A percentile compares a stretch with the other conserved stretches of the same genome.
Conservation (phyloP, 1,284 basidiomycete genomes). For the Malassezia arunalokei region DNA sequence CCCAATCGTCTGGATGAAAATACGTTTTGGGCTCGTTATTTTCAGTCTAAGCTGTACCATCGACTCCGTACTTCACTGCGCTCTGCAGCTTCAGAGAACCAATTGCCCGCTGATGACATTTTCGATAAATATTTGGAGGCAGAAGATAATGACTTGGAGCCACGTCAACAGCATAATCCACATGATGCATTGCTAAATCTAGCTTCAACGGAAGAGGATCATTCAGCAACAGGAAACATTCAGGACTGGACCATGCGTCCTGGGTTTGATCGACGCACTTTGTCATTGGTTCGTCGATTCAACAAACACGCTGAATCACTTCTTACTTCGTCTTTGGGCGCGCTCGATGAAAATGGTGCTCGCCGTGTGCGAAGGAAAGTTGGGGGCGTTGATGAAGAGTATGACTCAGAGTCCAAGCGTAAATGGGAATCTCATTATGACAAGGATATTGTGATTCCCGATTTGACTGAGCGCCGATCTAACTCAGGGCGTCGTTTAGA, state of each 20-base stretch:
- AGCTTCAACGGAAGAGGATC: constrained; percentile 79
- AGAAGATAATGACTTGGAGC: constrained; percentile 81
- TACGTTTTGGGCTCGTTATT: constrained; percentile 93
- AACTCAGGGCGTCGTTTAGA: constrained; percentile 64
- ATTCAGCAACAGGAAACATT: constrained; percentile 75
- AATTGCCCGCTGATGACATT: constrained; percentile 78
- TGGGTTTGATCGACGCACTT: constrained; percentile 68
- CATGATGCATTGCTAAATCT: constrained; percentile 73
- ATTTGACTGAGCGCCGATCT: constrained; percentile 60
- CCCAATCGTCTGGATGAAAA: constrained; percentile 73
- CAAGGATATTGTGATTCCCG: constrained; percentile 69
- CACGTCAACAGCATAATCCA: constrained; percentile 57
- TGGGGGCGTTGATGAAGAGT: constrained; percentile 39
- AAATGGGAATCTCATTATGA: constrained; percentile 47
- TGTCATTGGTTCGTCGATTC: constrained; percentile 90
- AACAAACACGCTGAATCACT: constrained; percentile 90
- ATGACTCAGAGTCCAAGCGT: constrained; percentile 1
- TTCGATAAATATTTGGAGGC: constrained; percentile 90
- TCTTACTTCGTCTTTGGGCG: constrained; percentile 52
- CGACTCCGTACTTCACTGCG: constrained; percentile 83
- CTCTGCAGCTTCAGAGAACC: constrained; percentile 67
- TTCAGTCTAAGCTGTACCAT: constrained; percentile 86
- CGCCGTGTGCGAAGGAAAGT: constrained; percentile 24
- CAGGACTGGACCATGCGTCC: constrained; percentile 91
- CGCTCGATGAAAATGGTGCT: constrained; percentile 19